A percentile compares a stretch with the other conserved stretches of the same genome.
These are phyloP conservation scores for Venturiaceae sp. DNA, from an alignment of 2,329 filamentous ascomycete species.

Conservation along the genomic window DNA sequence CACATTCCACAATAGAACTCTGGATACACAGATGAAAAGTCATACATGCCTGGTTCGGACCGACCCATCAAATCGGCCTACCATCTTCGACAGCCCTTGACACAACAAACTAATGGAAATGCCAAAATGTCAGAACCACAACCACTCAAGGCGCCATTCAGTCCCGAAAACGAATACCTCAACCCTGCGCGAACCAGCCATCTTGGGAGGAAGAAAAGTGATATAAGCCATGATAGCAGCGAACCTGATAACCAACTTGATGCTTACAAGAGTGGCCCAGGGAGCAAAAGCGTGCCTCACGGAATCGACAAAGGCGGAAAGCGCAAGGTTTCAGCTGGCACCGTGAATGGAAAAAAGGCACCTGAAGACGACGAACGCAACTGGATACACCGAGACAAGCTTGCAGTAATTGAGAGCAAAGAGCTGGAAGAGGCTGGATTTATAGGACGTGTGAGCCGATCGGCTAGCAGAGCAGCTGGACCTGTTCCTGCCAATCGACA, in stretches of 20 bases:
- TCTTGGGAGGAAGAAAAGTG: slow-evolving; percentile 30
- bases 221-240: slow-evolving; percentile 29
- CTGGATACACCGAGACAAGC: slow-evolving; percentile 81
- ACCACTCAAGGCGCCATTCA: slow-evolving; percentile 15
- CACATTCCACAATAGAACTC: background rate
- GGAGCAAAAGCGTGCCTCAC: slow-evolving; percentile 9
- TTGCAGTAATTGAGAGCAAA: slow-evolving; percentile 70
- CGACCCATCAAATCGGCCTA: background rate
- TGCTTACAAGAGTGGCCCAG: slow-evolving; percentile 25
- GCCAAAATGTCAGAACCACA: slow-evolving; percentile 18
- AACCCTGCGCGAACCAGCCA: slow-evolving; percentile 14
- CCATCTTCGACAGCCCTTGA: slow-evolving; percentile 17
- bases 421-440: slow-evolving; percentile 74
- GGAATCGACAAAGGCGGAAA: slow-evolving; percentile 1
- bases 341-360: slow-evolving; percentile 11
- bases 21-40: background rate
- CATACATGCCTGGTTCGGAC: background rate
- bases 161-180: slow-evolving; percentile 18
- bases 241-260: slow-evolving; percentile 39
- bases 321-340: slow-evolving; percentile 15
- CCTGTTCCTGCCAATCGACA: background rate
- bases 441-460: slow-evolving; percentile 22
- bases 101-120: slow-evolving; percentile 23
- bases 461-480: slow-evolving; percentile 15
- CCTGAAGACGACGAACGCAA: slow-evolving; percentile 52